A percentile compares a stretch with the other conserved stretches of the same genome.
Evolutionary conservation across 129 eudicot genomes (phyloP).

Genomic region (Kitagawia praeruptora): DNA sequence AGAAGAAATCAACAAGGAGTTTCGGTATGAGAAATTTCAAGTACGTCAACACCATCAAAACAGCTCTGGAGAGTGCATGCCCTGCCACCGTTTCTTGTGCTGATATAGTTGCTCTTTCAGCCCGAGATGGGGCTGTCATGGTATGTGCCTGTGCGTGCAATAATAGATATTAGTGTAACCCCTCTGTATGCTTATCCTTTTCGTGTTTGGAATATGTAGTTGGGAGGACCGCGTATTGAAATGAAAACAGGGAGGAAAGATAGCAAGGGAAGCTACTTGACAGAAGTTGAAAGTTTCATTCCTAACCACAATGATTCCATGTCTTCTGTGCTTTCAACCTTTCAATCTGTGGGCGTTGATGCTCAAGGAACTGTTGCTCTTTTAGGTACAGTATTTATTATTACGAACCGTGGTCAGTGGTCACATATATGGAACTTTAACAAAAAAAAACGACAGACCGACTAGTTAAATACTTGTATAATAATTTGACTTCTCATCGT

Average conservation of each 20-base stretch:
- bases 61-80: slow-evolving; percentile 57
- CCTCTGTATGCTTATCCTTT: neutral
- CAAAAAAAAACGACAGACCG: neutral
- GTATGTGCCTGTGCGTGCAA: slow-evolving; percentile 24
- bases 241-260: slow-evolving; percentile 84
- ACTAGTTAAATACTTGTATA: neutral
- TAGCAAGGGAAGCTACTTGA: slow-evolving; percentile 44
- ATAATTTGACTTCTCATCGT: neutral
- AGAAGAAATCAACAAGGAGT: slow-evolving; percentile 42
- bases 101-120: slow-evolving; percentile 77
- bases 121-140: slow-evolving; percentile 65
- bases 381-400: slow-evolving; percentile 39
- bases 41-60: slow-evolving; percentile 66
- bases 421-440: neutral
- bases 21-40: slow-evolving; percentile 89
- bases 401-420: neutral
- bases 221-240: slow-evolving; percentile 70
- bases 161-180: neutral
- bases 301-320: slow-evolving; percentile 71
- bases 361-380: slow-evolving; percentile 84
- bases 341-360: slow-evolving; percentile 65
- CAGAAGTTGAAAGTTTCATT: slow-evolving; percentile 41
- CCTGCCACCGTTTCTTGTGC: slow-evolving; percentile 87
- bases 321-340: slow-evolving; percentile 43
- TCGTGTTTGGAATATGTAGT: slow-evolving; percentile 18